phyloP scores from a whole-genome alignment of 2,329 filamentous ascomycete genomes.

The Elsinoe ampelina region DNA sequence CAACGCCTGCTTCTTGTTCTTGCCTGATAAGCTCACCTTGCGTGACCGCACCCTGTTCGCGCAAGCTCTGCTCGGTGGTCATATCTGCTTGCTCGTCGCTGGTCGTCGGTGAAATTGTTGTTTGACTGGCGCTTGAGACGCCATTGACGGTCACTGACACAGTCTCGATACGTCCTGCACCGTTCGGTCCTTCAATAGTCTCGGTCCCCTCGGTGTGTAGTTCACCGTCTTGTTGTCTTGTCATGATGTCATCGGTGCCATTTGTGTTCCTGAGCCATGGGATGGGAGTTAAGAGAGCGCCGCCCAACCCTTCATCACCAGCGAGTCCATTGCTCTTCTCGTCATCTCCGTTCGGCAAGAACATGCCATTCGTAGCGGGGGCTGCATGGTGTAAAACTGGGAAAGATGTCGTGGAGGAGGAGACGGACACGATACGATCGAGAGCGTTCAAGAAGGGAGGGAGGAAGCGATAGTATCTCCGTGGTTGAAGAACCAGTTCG shows the following conservation, averaged over 20 bases:
- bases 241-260: conserved; percentile 27
- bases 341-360: conserved; percentile 43
- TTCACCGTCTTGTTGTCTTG: conserved; percentile 30
- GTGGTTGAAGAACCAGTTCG: conserved; percentile 72
- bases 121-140: conserved; percentile 25
- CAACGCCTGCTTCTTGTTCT: conserved; percentile 73
- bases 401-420: conserved; percentile 69
- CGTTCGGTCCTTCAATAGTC: conserved; percentile 73
- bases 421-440: conserved; percentile 83
- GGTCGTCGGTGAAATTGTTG: conserved; percentile 22
- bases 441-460: conserved; percentile 82
- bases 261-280: conserved; percentile 58
- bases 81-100: background rate
- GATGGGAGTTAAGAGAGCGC: conserved; percentile 85
- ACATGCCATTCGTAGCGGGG: conserved; percentile 34
- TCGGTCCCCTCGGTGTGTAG: conserved; percentile 66
- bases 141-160: conserved; percentile 69
- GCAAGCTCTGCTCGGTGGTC: conserved; percentile 23
- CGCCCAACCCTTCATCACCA: conserved; percentile 84
- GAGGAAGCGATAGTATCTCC: conserved; percentile 68
- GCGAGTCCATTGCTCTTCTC: conserved; percentile 53
- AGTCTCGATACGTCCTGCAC: conserved; percentile 69
- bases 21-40: conserved; percentile 80
- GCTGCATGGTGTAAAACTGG: conserved; percentile 57
- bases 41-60: conserved; percentile 51